Percentiles rank a stretch among this genome's conserved stretches.
Evolutionary conservation across 2,329 filamentous ascomycete species (phyloP).

Genomic region (Claviceps sp.): DNA sequence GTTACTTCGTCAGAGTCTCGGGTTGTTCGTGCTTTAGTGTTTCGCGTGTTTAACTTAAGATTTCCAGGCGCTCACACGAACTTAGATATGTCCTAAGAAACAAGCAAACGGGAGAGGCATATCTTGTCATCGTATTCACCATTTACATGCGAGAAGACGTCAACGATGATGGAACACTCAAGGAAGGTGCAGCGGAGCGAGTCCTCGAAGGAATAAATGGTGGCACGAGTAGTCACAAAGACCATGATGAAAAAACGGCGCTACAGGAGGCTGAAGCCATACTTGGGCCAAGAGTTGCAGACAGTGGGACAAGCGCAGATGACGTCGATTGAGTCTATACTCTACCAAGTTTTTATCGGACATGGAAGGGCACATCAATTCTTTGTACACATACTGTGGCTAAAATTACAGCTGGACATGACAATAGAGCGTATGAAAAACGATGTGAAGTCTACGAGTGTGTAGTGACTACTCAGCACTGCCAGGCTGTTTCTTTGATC

Average conservation of each 20-base stretch:
- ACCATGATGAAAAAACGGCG: slow-evolving; percentile 19
- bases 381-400: no score
- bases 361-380: no score
- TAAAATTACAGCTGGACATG: no score
- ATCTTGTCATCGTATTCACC: slow-evolving; percentile 72
- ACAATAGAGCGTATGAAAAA: no score
- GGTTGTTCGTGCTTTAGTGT: not conserved
- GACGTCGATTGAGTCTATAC: slow-evolving; percentile 28
- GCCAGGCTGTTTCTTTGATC: no score
- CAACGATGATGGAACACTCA: slow-evolving; percentile 43
- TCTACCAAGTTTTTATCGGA: no score
- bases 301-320: slow-evolving; percentile 21
- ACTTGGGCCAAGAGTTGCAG: slow-evolving; percentile 13
- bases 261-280: slow-evolving; percentile 27
- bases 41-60: slow-evolving; percentile 9
- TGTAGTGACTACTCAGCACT: no score
- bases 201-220: slow-evolving; percentile 7
- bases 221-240: slow-evolving; percentile 13
- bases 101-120: slow-evolving; percentile 55
- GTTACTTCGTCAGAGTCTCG: slow-evolving; percentile 4
- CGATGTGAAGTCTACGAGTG: no score
- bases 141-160: slow-evolving; percentile 57
- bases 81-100: slow-evolving; percentile 90
- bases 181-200: slow-evolving; percentile 23
- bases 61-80: slow-evolving; percentile 56